phyloP scores from a whole-genome alignment of 495 filamentous ascomycete genomes.

The Podospora australis region DNA sequence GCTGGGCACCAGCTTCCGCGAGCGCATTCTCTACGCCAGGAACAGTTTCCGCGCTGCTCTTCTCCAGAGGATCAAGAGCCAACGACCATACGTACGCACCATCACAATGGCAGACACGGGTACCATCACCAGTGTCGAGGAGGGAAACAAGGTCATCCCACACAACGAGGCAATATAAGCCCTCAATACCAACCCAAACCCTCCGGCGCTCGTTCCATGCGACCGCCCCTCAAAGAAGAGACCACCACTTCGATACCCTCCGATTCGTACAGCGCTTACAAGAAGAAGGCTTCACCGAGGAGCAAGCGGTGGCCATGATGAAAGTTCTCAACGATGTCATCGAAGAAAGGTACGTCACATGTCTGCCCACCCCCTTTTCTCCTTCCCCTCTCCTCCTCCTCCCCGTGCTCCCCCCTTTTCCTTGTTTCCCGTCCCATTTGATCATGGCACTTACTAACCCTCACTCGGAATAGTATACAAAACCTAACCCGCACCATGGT shows the following conservation, averaged over 20 bases:
- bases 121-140: no score
- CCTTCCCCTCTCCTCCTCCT: neutral
- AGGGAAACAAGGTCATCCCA: neutral
- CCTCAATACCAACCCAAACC: no score
- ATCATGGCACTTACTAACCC: conserved; percentile 1
- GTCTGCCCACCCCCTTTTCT: neutral
- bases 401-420: neutral
- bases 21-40: no score
- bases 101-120: conserved; percentile 1
- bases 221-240: conserved; percentile 51
- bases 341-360: conserved; percentile 65
- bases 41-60: no score
- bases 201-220: conserved; percentile 67
- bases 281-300: conserved; percentile 89
- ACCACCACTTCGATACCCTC: conserved; percentile 97
- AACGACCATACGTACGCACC: conserved; percentile 7
- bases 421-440: neutral
- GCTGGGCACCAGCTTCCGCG: conserved; percentile 38
- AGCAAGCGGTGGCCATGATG: conserved; percentile 96
- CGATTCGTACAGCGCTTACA: conserved; percentile 91
- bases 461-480: conserved; percentile 68
- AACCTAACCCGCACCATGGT: conserved; percentile 99
- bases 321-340: conserved; percentile 94
- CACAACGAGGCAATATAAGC: neutral
- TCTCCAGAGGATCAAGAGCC: no score